These are phyloP conservation scores for Acer campestre DNA, from an alignment of 345 rosid species.

Conservation along the genomic window DNA sequence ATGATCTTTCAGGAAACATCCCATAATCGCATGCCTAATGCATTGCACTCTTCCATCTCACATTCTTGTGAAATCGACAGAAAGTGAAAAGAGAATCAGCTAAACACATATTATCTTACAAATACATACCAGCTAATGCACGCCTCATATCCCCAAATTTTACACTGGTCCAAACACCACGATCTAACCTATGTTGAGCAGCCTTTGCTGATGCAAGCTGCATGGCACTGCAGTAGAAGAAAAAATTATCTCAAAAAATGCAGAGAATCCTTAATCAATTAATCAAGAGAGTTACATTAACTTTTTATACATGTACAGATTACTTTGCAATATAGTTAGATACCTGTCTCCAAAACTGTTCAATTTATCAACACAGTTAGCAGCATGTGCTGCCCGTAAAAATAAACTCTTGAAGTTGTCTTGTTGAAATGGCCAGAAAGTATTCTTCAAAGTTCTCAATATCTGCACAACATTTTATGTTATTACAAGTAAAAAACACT, in stretches of 20 bases:
- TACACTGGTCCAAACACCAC: slow-evolving; percentile 58
- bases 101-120: not conserved
- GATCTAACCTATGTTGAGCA: slow-evolving; percentile 55
- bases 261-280: not conserved
- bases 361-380: slow-evolving; percentile 43
- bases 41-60: not conserved
- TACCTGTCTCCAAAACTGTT: slow-evolving; percentile 47
- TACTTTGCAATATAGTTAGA: slow-evolving; percentile 3
- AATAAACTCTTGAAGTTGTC: slow-evolving; percentile 52
- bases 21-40: not conserved
- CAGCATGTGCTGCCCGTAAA: slow-evolving; percentile 59
- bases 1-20: not conserved
- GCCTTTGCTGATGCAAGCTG: slow-evolving; percentile 66
- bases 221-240: slow-evolving; percentile 40
- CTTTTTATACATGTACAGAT: not conserved
- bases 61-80: not conserved
- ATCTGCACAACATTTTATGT: slow-evolving; percentile 31
- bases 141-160: slow-evolving; percentile 61
- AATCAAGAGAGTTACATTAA: not conserved
- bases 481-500: not conserved
- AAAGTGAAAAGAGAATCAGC: not conserved
- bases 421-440: slow-evolving; percentile 73
- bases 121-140: slow-evolving; percentile 56
- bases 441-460: slow-evolving; percentile 53
- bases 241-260: not conserved